Evolutionary conservation across 352 stramenopile species (phyloP), one percentile per base, ranked within the genome.

Genomic region (Plasmopara viticola): DNA sequence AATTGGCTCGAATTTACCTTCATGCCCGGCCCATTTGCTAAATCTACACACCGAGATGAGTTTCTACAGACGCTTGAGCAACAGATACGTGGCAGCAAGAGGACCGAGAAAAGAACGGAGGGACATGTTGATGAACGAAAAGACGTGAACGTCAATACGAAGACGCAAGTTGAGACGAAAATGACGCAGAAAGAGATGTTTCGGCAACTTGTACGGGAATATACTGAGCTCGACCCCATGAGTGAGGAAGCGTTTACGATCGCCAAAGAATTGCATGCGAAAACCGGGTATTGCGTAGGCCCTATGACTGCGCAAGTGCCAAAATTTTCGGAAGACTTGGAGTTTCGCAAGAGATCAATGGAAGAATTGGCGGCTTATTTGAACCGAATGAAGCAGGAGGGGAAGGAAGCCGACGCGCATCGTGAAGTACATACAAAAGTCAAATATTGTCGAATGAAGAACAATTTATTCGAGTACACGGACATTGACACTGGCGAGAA

Each of bases 1-100:
- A 49, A 68, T 34, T 30, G 51, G n/a, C 56, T 88, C n/a, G 74
- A 86, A 29, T 17, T 88, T 9, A 60, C 64, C 2, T 88, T 86
- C 54, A 80, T 88, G 68, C 75, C 78, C 44, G 48, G 46, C 30
- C 38, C 44, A 9, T 37, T 57, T 46, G 28, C 44, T 72, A 61
- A 50, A 7, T n/a, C 55, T 3, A 63, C 29, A 0, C 61, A 86
- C 54, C 60, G 76, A 20, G 62, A 86, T 25, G 60, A 78, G 46
- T 62, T 88, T 35, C 43, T 88, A 9, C 17, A 62, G 9, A n/a
- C 31, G 10, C 15, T 77, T 15, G 51, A 62, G 28, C 53, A 66
- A 38, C 38, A 44, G 5, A 49, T 64, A 48, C 44, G 4, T 34
- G 25, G 48, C 17, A 50, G 8, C 29, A 4, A 42, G 8, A 9